A percentile compares a stretch with the other conserved stretches of the same genome.
Evolutionary conservation across 108 stramenopile species (phyloP).

Genomic region (Fistulifera solaris): DNA sequence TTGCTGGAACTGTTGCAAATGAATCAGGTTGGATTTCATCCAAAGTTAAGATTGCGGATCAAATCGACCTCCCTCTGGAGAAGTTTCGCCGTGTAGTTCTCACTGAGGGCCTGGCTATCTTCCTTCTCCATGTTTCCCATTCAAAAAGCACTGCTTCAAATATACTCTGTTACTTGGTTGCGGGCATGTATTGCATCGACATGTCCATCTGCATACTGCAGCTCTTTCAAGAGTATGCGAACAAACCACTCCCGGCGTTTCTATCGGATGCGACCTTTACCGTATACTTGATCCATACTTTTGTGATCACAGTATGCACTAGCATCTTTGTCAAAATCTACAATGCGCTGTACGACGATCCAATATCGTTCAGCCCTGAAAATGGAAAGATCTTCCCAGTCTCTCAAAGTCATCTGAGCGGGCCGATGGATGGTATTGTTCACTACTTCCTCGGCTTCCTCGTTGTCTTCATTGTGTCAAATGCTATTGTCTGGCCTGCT

Average conservation of each 20-base stretch:
- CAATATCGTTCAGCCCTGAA: not conserved
- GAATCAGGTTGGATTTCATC: slow-evolving; percentile 1
- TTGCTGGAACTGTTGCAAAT: slow-evolving; percentile 2
- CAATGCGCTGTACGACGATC: not conserved
- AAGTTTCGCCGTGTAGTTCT: not conserved
- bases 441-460: not conserved
- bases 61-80: not conserved
- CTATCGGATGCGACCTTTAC: slow-evolving; percentile 1
- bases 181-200: slow-evolving; percentile 6
- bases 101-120: not conserved
- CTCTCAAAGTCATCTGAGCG: not conserved
- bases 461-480: not conserved
- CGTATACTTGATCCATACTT: slow-evolving; percentile 7
- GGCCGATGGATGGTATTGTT: not conserved
- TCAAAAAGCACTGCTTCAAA: not conserved
- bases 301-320: slow-evolving; percentile 4
- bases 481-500: not conserved
- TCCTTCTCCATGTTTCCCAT: not conserved
- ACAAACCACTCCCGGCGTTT: not conserved
- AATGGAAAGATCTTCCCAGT: not conserved
- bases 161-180: not conserved
- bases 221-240: slow-evolving; percentile 7
- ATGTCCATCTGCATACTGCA: slow-evolving; percentile 2
- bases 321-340: slow-evolving; percentile 1
- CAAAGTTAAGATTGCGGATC: not conserved